These are phyloP conservation scores for Albophoma yamanashiensis DNA, from an alignment of 2,329 filamentous ascomycete genomes.

Conservation along the genomic window DNA sequence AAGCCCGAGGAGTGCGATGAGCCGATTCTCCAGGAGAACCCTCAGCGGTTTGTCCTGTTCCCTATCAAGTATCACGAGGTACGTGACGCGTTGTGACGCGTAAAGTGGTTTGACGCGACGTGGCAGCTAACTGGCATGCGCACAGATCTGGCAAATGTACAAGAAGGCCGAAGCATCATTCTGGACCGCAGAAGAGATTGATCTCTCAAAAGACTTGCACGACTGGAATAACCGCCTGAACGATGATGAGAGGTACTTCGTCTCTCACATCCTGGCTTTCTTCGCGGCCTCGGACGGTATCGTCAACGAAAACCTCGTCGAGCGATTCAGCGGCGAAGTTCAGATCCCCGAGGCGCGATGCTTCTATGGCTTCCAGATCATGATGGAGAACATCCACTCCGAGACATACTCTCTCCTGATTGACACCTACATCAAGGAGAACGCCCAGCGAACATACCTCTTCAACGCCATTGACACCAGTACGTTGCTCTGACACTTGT, in stretches of 20 bases:
- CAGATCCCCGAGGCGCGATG: slow-evolving; percentile 96
- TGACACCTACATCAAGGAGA: slow-evolving; percentile 98
- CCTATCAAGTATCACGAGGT: slow-evolving; percentile 99
- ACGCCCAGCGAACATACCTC: slow-evolving; percentile 82
- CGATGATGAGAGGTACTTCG: slow-evolving; percentile 95
- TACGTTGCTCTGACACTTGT: slow-evolving; percentile 31
- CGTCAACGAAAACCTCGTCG: slow-evolving; percentile 97
- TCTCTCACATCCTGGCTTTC: slow-evolving; percentile 97
- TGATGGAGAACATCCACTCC: slow-evolving; percentile 99
- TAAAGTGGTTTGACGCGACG: slow-evolving; percentile 42
- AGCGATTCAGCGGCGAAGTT: slow-evolving; percentile 94
- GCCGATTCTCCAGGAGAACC: slow-evolving; percentile 90
- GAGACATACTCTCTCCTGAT: slow-evolving; percentile 99
- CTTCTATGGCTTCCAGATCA: slow-evolving; percentile 99
- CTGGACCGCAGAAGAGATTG: slow-evolving; percentile 99
- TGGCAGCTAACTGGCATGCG: slow-evolving; percentile 24
- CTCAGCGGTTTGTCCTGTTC: slow-evolving; percentile 92
- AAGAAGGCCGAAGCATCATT: slow-evolving; percentile 99
- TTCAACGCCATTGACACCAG: slow-evolving; percentile 99
- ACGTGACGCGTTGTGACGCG: slow-evolving; percentile 55
- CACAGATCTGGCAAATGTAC: slow-evolving; percentile 99
- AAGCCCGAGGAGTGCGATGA: slow-evolving; percentile 69
- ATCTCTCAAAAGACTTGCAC: slow-evolving; percentile 96
- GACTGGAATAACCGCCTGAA: slow-evolving; percentile 98
- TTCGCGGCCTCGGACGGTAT: slow-evolving; percentile 98